phyloP scores from a whole-genome alignment of 2,329 filamentous ascomycete genomes.

The Fusarium falciforme region DNA sequence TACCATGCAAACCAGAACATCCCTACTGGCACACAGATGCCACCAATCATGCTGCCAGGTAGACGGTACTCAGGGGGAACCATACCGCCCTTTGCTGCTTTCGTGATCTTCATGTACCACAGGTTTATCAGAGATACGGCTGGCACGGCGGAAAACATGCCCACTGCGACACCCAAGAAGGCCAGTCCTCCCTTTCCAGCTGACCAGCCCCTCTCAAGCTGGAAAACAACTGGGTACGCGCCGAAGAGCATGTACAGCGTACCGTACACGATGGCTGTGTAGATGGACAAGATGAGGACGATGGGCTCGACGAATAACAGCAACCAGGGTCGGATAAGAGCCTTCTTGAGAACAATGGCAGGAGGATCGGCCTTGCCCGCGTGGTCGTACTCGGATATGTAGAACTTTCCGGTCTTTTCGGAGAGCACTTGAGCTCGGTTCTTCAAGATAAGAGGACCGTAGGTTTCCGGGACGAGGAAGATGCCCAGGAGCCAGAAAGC shows the following conservation, averaged over 20 bases:
- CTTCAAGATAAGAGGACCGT: conserved; percentile 67
- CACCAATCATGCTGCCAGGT: conserved; percentile 69
- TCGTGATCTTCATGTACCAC: conserved; percentile 60
- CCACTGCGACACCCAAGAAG: conserved; percentile 74
- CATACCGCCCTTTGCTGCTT: conserved; percentile 59
- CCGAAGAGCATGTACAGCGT: conserved; percentile 67
- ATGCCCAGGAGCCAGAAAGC: conserved; percentile 66
- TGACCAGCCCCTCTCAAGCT: conserved; percentile 66
- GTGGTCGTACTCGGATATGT: conserved; percentile 61
- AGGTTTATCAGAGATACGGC: conserved; percentile 65
- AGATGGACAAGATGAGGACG: conserved; percentile 70
- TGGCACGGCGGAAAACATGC: conserved; percentile 66
- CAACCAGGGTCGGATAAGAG: conserved; percentile 71
- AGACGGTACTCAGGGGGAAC: conserved; percentile 73
- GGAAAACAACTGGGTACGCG: conserved; percentile 71
- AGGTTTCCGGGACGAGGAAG: conserved; percentile 67
- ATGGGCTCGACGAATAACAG: conserved; percentile 75
- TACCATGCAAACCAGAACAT: conserved; percentile 76
- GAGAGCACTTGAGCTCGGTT: conserved; percentile 62
- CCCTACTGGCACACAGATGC: conserved; percentile 67
- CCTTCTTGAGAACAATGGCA: conserved; percentile 61
- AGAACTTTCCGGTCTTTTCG: conserved; percentile 64
- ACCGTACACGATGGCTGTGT: conserved; percentile 69
- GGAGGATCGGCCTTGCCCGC: conserved; percentile 56
- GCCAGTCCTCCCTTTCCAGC: conserved; percentile 68